A percentile compares a stretch with the other conserved stretches of the same genome.
These are phyloP conservation scores for Penicillium ucsense DNA, from an alignment of 495 filamentous ascomycete genomes.

Conservation along the genomic window DNA sequence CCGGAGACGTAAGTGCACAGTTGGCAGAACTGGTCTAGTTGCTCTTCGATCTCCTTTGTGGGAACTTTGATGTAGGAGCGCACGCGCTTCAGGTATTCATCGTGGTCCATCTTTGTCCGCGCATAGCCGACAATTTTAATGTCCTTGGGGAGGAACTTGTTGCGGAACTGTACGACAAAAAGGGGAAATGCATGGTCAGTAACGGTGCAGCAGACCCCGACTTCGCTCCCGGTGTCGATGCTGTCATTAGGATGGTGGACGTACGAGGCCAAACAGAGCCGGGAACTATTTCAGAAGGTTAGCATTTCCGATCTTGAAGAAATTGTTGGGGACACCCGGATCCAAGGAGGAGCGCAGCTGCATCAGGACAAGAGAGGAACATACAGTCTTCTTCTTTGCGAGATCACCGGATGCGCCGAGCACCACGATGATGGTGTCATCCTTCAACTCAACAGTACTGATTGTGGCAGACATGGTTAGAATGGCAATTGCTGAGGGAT, in stretches of 20 bases:
- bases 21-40: constrained; percentile 78
- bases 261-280: constrained; percentile 94
- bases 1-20: constrained; percentile 90
- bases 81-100: constrained; percentile 86
- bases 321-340: not conserved
- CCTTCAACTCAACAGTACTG: constrained; percentile 87
- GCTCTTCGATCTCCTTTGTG: constrained; percentile 94
- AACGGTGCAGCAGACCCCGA: no score
- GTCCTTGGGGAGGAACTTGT: constrained; percentile 96
- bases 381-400: constrained; percentile 98
- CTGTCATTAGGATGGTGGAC: constrained; percentile 23
- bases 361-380: constrained; percentile 1
- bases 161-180: constrained; percentile 63
- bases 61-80: constrained; percentile 98
- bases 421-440: constrained; percentile 96
- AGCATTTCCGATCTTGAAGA: constrained; percentile 10
- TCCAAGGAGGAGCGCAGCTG: constrained; percentile 7
- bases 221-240: not conserved
- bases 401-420: constrained; percentile 96
- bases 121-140: constrained; percentile 98
- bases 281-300: constrained; percentile 58
- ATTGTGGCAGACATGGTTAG: constrained; percentile 24
- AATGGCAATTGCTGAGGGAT: not conserved
- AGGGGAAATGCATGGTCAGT: not conserved
- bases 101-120: constrained; percentile 97